phyloP scores from a whole-genome alignment of 148 eudicot species.

The Nepenthes mirabilis region DNA sequence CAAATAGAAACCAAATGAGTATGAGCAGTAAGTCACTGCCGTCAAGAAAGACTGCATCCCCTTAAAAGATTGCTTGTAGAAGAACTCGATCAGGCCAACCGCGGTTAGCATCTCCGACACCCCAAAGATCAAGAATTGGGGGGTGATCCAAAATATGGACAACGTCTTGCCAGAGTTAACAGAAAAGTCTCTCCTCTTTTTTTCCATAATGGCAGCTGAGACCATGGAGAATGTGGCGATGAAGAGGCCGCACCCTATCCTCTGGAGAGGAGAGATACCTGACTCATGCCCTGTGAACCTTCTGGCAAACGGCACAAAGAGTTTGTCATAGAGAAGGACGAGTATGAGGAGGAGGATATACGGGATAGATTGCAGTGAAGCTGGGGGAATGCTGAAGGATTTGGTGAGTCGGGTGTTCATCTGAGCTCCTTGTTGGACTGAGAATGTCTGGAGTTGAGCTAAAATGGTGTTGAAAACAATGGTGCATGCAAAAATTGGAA shows the following conservation, averaged over 20 bases:
- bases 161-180: slow-evolving; percentile 11
- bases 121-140: slow-evolving; percentile 77
- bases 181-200: slow-evolving; percentile 25
- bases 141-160: slow-evolving; percentile 66
- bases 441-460: slow-evolving; percentile 94
- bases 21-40: slow-evolving; percentile 81
- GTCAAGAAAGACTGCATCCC: slow-evolving; percentile 82
- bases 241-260: slow-evolving; percentile 72
- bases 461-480: slow-evolving; percentile 82
- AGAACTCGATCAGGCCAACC: slow-evolving; percentile 80
- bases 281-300: slow-evolving; percentile 49
- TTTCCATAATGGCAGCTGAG: slow-evolving; percentile 58
- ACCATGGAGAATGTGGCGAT: slow-evolving; percentile 73
- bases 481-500: slow-evolving; percentile 84
- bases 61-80: slow-evolving; percentile 59
- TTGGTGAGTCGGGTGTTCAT: slow-evolving; percentile 57
- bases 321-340: slow-evolving; percentile 69
- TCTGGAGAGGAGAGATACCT: slow-evolving; percentile 64
- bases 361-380: slow-evolving; percentile 91
- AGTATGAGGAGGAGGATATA: slow-evolving; percentile 69
- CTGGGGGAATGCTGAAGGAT: slow-evolving; percentile 70
- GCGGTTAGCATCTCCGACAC: slow-evolving; percentile 93
- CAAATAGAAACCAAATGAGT: slow-evolving; percentile 75
- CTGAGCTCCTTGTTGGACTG: slow-evolving; percentile 81
- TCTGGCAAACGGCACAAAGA: slow-evolving; percentile 60